Percentiles rank a stretch among this genome's conserved stretches.
These are phyloP conservation scores for Penicillium freii DNA, from an alignment of 2,329 filamentous ascomycete species.

Conservation along the genomic window DNA sequence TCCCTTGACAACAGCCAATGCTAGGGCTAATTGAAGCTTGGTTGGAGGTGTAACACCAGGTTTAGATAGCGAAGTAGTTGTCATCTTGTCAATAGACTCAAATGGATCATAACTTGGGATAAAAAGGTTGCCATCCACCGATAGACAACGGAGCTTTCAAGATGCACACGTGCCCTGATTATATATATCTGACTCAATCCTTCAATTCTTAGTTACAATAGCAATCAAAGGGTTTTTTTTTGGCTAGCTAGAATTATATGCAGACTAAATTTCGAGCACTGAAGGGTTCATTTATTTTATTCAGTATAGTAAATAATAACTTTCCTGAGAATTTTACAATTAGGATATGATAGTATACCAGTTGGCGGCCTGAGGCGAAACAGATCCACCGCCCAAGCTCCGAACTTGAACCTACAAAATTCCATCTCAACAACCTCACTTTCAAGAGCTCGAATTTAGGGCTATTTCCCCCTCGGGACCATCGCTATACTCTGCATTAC, in stretches of 20 bases:
- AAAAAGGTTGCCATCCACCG: not conserved
- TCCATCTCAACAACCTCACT: not conserved
- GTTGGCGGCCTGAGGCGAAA: slow-evolving; percentile 5
- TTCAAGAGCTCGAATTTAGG: not conserved
- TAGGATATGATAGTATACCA: not conserved
- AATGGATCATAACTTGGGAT: not conserved
- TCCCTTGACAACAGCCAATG: slow-evolving; percentile 43
- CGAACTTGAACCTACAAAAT: slow-evolving; percentile 3
- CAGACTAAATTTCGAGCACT: too few relatives aligned
- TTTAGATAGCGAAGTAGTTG: fast-evolving
- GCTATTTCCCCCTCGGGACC: not conserved
- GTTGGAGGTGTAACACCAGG: slow-evolving; percentile 31
- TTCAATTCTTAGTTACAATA: not conserved
- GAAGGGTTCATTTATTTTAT: not conserved
- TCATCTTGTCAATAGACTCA: not conserved
- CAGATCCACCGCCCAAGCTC: slow-evolving; percentile 9
- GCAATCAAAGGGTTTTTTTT: not conserved
- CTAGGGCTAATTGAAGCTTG: slow-evolving; percentile 42
- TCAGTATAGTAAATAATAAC: not conserved
- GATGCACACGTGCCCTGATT: not conserved
- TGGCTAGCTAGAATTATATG: too few relatives aligned
- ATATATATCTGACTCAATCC: not conserved
- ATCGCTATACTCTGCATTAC: not conserved
- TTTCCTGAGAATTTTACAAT: not conserved
- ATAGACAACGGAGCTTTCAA: not conserved